phyloP scores from a whole-genome alignment of 169 alveolate genomes.

The Perkinsus olseni region DNA sequence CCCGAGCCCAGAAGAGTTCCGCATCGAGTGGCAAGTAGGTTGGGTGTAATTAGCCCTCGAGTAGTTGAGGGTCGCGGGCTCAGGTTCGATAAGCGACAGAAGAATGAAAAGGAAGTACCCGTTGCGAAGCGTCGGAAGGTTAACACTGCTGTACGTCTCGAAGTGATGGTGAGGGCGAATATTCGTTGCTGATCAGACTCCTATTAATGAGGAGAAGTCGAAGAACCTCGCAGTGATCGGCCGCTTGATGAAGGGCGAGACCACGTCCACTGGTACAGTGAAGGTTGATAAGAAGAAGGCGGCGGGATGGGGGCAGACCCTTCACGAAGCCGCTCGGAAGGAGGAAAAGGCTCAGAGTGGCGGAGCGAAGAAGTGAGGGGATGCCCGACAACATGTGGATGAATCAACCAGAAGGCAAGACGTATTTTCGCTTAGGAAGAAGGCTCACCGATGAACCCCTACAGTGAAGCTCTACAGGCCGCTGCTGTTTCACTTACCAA shows the following conservation, averaged over 20 bases:
- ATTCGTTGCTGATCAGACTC: neutral
- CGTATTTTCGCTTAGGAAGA: neutral
- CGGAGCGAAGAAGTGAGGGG: neutral
- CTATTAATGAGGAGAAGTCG: neutral
- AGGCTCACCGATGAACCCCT: neutral
- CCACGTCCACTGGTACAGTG: neutral
- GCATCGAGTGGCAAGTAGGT: neutral
- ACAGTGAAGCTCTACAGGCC: neutral
- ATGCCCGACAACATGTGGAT: too few species aligned
- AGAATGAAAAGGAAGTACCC: neutral
- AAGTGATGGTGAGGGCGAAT: too few species aligned
- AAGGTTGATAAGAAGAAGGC: neutral
- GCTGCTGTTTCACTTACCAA: neutral
- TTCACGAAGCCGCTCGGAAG: neutral
- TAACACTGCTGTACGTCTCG: neutral
- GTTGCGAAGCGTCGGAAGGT: neutral
- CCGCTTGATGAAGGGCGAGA: neutral
- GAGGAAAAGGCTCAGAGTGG: neutral
- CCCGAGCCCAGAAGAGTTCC: neutral
- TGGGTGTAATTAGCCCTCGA: neutral
- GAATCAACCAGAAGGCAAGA: too few species aligned
- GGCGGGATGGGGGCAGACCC: neutral
- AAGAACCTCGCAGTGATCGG: neutral
- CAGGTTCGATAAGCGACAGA: neutral
- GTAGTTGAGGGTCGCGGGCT: neutral